Evolutionary conservation across 2,329 filamentous ascomycete species (phyloP).

Genomic region (Tolypocladium album): DNA sequence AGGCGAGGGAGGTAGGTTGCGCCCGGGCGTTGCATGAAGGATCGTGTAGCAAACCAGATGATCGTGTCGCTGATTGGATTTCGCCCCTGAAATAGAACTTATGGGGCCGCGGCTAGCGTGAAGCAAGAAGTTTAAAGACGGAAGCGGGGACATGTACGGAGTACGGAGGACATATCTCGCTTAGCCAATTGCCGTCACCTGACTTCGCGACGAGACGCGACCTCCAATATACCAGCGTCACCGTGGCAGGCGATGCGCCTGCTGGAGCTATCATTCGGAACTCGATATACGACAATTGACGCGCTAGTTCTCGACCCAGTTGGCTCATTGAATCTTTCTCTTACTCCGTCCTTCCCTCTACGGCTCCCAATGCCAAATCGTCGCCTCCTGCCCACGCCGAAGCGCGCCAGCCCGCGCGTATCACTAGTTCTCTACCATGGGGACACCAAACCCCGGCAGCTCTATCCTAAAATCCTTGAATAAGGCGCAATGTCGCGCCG

Average conservation of each 20-base stretch:
- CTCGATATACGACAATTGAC: not conserved
- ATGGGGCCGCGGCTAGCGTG: too few relatives aligned
- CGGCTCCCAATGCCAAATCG: not conserved
- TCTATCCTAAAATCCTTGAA: constrained; percentile 40
- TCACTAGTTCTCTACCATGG: constrained; percentile 12
- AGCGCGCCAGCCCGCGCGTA: constrained; percentile 1
- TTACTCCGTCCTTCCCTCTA: not conserved
- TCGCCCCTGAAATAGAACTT: too few relatives aligned
- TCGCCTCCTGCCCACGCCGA: not conserved
- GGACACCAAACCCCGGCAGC: constrained; percentile 11
- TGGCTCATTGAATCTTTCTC: not conserved
- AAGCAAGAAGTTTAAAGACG: too few relatives aligned
- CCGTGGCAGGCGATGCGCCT: not conserved
- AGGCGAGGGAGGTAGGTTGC: not conserved
- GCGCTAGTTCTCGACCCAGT: not conserved
- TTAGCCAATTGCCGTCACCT: constrained; percentile 1
- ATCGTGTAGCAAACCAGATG: too few relatives aligned
- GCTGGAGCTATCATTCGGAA: not conserved
- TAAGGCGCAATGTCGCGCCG: constrained; percentile 42
- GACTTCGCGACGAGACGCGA: constrained; percentile 1
- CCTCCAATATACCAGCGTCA: too few relatives aligned
- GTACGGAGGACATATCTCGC: not conserved
- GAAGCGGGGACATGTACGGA: too few relatives aligned
- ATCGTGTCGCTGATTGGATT: too few relatives aligned
- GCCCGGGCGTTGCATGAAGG: too few relatives aligned